Evolutionary conservation across 2,329 filamentous ascomycete species (phyloP).

Genomic region (Colletotrichum theobromicola): DNA sequence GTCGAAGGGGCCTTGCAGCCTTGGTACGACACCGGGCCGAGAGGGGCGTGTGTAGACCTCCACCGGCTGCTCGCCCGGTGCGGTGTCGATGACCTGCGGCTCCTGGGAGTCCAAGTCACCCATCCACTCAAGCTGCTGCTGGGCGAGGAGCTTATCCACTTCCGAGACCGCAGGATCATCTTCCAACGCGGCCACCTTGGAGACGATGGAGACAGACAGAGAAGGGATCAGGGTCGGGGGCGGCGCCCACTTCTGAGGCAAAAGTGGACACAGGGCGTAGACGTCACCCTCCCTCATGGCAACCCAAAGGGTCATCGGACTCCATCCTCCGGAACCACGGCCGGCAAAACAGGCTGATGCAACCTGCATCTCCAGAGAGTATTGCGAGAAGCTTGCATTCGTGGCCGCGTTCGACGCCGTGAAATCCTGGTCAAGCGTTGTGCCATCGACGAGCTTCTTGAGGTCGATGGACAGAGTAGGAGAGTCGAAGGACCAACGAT

Average conservation of each 20-base stretch:
- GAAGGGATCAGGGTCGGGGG: conserved; percentile 80
- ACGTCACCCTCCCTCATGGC: conserved; percentile 95
- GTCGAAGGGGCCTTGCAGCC: conserved; percentile 67
- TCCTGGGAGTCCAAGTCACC: conserved; percentile 69
- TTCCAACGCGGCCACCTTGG: conserved; percentile 69
- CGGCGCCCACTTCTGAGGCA: conserved; percentile 86
- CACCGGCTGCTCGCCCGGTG: conserved; percentile 51
- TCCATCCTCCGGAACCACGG: conserved; percentile 80
- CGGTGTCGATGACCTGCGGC: conserved; percentile 57
- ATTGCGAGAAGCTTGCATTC: conserved; percentile 85
- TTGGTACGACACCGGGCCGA: conserved; percentile 62
- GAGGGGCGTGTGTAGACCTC: conserved; percentile 64
- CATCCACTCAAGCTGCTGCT: conserved; percentile 73
- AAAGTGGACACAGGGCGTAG: conserved; percentile 88
- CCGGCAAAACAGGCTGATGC: conserved; percentile 82
- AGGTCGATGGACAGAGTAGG: conserved; percentile 86
- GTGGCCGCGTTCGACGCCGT: conserved; percentile 75
- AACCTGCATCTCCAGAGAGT: conserved; percentile 92
- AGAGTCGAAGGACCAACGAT: conserved; percentile 86
- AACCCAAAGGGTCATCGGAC: conserved; percentile 94
- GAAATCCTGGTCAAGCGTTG: conserved; percentile 82
- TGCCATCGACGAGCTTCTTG: conserved; percentile 86
- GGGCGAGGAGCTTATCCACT: conserved; percentile 60
- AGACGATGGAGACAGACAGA: conserved; percentile 81
- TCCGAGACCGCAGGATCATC: conserved; percentile 61